phyloP scores from a whole-genome alignment of 2,329 filamentous ascomycete genomes.

The Alternaria longipes region DNA sequence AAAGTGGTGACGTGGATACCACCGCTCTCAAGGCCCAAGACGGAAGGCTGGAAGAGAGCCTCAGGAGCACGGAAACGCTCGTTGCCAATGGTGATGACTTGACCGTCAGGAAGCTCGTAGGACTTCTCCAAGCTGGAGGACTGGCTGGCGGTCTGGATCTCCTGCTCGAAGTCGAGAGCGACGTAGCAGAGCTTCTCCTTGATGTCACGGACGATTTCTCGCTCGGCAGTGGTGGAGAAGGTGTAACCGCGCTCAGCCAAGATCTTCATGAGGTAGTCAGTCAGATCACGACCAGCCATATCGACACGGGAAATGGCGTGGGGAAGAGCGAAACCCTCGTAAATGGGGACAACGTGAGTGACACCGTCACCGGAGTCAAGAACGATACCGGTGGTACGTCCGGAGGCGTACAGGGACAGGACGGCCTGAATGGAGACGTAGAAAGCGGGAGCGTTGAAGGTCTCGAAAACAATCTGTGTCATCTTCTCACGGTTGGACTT shows the following conservation, averaged over 20 bases:
- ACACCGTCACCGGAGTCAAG: slow-evolving; percentile 99
- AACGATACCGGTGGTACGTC: slow-evolving; percentile 99
- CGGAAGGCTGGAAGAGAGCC: slow-evolving; percentile 98
- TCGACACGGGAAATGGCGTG: slow-evolving; percentile 99
- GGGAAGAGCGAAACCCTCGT: slow-evolving; percentile 99
- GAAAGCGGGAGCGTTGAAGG: slow-evolving; percentile 99
- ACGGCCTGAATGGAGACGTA: slow-evolving; percentile 99
- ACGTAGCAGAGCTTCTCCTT: slow-evolving; percentile 99
- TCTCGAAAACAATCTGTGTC: slow-evolving; percentile 99
- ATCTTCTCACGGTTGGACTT: slow-evolving; percentile 99
- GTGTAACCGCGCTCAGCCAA: slow-evolving; percentile 98
- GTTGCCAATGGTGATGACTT: slow-evolving; percentile 99
- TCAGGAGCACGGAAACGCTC: slow-evolving; percentile 99
- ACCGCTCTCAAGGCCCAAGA: slow-evolving; percentile 96
- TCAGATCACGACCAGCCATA: slow-evolving; percentile 99
- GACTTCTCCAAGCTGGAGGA: slow-evolving; percentile 99
- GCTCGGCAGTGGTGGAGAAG: slow-evolving; percentile 99
- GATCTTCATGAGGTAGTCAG: slow-evolving; percentile 99
- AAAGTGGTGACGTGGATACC: slow-evolving; percentile 99
- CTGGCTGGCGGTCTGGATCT: slow-evolving; percentile 99
- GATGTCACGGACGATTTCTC: slow-evolving; percentile 99
- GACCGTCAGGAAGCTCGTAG: slow-evolving; percentile 98
- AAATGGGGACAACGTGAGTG: slow-evolving; percentile 99
- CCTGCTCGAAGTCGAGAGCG: slow-evolving; percentile 99
- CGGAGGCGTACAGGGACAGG: slow-evolving; percentile 98